Base-by-base conservation (phyloP, 1,284 basidiomycete genomes). In the Ganoderma lingzhi region DNA sequence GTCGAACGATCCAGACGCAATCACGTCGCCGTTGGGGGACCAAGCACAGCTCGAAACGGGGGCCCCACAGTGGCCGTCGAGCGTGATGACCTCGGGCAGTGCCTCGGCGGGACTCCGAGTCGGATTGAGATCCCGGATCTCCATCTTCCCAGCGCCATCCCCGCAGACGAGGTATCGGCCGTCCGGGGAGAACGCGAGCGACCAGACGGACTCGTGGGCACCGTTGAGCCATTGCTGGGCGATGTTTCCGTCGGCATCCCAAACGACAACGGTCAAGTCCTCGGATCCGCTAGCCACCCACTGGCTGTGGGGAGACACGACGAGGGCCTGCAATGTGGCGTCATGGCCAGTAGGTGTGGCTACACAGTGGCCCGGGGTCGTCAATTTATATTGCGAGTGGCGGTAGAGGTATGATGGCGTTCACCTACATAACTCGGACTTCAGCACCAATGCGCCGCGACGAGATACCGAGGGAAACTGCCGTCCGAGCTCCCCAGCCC, bases 131-230 rank as follows among this genome's bases (percentile, higher is more conserved):
- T 58, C 56, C 56, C 56, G 30, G 19, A 58, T 37, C 56, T 30
- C 56, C 28, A 58, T 15, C 32, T 10, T 35, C 14, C 56, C 32
- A 3, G 28, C 56, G 5, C 19, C 17, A 28, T 32, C 56, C 2
- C 28, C 56, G 17, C 30, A 58, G 15, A 58, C 56, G 35, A 58
- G 56, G 14, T 58, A 37, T 35, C 30, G 17, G 30, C 56, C 30
- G 32, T 58, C 56, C 3, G 56, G 56, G 56, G 56, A 58, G 56
- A 58, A 58, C 5, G 56, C 30, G 0, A 58, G 56, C 12, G 56
- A 58, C 30, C 35, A 19, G 28, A 58, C 56, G 30, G 35, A 15
- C 15, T n/a, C 32, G 32, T 32, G 19, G 8, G 17, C 35, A 10
- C n/a, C 28, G 30, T 14, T 32, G 15, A 37, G 3, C 56, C 32